These are phyloP conservation scores for Rhodotorula mucilaginosa DNA, from an alignment of 1,284 basidiomycete species.

Conservation along the genomic window DNA sequence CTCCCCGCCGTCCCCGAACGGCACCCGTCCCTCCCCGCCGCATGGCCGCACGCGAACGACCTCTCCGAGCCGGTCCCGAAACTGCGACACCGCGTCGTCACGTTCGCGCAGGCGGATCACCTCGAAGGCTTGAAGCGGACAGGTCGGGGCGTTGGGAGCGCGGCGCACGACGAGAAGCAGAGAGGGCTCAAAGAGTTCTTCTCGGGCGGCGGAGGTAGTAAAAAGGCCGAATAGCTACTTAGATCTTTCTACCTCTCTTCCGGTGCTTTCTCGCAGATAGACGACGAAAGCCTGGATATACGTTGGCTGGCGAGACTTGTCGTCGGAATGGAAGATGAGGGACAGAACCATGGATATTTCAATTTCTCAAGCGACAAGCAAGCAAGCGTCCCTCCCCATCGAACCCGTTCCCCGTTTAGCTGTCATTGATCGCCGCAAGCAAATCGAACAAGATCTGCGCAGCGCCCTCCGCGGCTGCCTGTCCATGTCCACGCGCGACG, in stretches of 20 bases:
- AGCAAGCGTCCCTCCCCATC: no score
- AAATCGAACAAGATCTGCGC: no score
- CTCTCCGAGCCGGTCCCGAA: constrained; percentile 29
- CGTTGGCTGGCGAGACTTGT: neutral
- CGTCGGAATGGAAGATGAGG: no score
- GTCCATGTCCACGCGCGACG: no score
- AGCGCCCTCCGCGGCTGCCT: no score
- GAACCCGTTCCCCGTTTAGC: no score
- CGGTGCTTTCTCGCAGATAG: no score
- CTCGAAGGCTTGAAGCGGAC: constrained; percentile 59
- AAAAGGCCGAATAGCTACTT: neutral
- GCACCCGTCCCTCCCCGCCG: constrained; percentile 16
- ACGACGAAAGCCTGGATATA: no score
- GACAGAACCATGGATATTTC: no score
- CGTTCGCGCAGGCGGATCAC: constrained; percentile 50
- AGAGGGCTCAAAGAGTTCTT: constrained; percentile 74
- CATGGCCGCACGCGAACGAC: constrained; percentile 5
- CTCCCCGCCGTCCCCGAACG: constrained; percentile 43
- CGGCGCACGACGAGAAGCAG: constrained; percentile 70
- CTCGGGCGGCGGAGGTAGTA: constrained; percentile 53
- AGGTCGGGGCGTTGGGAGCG: constrained; percentile 70
- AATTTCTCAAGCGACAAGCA: no score
- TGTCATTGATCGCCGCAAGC: no score
- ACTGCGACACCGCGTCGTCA: constrained; percentile 45
- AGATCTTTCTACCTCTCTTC: neutral